Base-by-base conservation (phyloP, 345 rosid genomes). In the Gossypium ekmanianum region DNA sequence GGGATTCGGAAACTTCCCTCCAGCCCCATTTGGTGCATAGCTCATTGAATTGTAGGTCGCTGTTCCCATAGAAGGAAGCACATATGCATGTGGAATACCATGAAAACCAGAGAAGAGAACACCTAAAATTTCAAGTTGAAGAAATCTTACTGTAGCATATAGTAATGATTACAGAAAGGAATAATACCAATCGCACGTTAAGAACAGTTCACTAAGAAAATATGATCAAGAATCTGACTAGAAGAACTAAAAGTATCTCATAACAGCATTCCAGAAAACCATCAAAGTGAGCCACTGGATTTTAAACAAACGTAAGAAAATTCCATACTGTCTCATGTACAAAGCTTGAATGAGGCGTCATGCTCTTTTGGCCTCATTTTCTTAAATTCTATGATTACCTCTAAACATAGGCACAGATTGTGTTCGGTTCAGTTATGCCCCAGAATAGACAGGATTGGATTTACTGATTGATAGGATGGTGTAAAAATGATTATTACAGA, bases 21-120 rank as follows among this genome's bases (percentile, higher is more conserved):
- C 98, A 75, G 77, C 77, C 44, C 94, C 97, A 65, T 87, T 85
- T 76, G 85, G 87, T 81, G 92, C 88, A 78, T 96, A 92, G 85
- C 85, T 84, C 74, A 81, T 83, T 39, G 89, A 74, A 84, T 85
- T 92, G 85, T 87, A 86, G 59, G 88, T 84, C 64, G 84, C 91
- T 86, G 98, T 87, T 84, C 92, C 87, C 80, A 85, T 86, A 91
- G 90, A 88, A 84, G 92, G 91, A 83, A 85, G 85, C 78, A 82
- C 88, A 79, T 83, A 79, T 74, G 86, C 84, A 84, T 85, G 88
- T 80, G 90, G 88, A 84, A 81, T 80, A 87, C 91, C 89, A 47
- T 87, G 90, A 90, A 86, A 90, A 89, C 90, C 89, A 84, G 84
- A 87, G 90, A 85, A 76, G 86, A 63, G 84, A 89, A 86, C 82